Conservation (phyloP, 306 rosid species). For the Citrullus colocynthis region DNA sequence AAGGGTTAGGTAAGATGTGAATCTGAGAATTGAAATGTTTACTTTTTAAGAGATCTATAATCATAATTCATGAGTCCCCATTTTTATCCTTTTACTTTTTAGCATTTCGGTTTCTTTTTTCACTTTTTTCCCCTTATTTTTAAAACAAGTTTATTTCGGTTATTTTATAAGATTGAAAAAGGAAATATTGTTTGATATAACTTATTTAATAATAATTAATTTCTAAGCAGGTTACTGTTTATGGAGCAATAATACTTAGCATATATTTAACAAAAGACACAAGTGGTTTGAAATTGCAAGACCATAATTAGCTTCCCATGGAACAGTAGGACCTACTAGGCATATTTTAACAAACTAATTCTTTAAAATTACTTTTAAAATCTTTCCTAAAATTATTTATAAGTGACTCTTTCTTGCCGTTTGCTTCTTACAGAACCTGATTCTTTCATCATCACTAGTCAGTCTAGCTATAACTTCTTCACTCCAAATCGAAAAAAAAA, state of each 20-base stretch:
- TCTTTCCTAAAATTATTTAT: too few relatives aligned
- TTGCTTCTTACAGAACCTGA: too few relatives aligned
- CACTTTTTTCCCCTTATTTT: not conserved
- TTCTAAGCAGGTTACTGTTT: not conserved
- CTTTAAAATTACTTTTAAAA: not conserved
- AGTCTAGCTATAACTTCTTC: too few relatives aligned
- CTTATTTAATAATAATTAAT: not conserved
- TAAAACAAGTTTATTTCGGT: not conserved
- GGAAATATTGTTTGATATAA: not conserved
- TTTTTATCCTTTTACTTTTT: not conserved
- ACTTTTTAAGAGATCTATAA: not conserved
- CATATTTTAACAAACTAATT: not conserved
- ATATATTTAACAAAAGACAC: not conserved
- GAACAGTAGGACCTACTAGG: not conserved
- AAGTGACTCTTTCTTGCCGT: too few relatives aligned
- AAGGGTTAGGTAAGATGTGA: conserved; percentile 5
- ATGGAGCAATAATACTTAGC: not conserved
- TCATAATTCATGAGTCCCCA: not conserved
- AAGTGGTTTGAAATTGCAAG: not conserved
- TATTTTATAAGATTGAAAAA: not conserved
- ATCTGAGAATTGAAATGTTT: not conserved
- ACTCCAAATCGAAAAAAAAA: too few relatives aligned
- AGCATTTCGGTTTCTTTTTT: not conserved
- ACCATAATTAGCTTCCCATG: too few relatives aligned
- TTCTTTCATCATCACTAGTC: too few relatives aligned